These are phyloP conservation scores for Xylaria sp. DNA, from an alignment of 2,329 filamentous ascomycete genomes.

Conservation along the genomic window DNA sequence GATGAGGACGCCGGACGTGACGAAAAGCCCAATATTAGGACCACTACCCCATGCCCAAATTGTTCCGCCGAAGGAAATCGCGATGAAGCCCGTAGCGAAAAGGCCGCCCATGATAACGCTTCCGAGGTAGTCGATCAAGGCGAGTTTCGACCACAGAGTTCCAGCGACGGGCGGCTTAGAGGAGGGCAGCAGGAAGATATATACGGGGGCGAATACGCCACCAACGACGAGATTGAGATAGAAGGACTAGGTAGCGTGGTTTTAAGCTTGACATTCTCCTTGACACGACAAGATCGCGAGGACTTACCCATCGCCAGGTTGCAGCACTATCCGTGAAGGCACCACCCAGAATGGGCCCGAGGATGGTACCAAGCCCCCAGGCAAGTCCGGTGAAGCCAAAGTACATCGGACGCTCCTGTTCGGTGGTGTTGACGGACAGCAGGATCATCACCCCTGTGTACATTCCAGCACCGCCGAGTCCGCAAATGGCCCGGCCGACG, in stretches of 20 bases:
- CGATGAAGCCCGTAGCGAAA: constrained; percentile 49
- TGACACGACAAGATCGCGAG: too few relatives aligned
- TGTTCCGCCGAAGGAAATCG: constrained; percentile 53
- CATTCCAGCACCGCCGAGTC: constrained; percentile 48
- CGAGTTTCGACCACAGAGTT: constrained; percentile 28
- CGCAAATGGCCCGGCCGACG: constrained; percentile 48
- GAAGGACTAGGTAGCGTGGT: too few relatives aligned
- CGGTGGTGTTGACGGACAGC: constrained; percentile 26
- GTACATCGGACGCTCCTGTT: constrained; percentile 30
- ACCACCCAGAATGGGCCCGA: constrained; percentile 53
- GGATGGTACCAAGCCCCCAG: constrained; percentile 49
- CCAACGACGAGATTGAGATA: constrained; percentile 57
- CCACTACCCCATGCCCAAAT: constrained; percentile 50
- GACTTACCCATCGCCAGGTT: too few relatives aligned
- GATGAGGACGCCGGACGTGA: constrained; percentile 45
- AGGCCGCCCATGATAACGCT: constrained; percentile 45
- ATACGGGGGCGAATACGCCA: constrained; percentile 39
- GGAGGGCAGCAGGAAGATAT: constrained; percentile 35
- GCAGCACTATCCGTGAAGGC: too few relatives aligned
- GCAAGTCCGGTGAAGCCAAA: constrained; percentile 25
- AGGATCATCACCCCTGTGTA: constrained; percentile 40
- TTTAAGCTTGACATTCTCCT: too few relatives aligned
- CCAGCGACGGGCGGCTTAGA: constrained; percentile 22
- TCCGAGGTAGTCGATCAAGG: constrained; percentile 48
- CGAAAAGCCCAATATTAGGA: constrained; percentile 49